Evolutionary conservation across 441 rosid species (phyloP).

Genomic region (Gossypium laxum): DNA sequence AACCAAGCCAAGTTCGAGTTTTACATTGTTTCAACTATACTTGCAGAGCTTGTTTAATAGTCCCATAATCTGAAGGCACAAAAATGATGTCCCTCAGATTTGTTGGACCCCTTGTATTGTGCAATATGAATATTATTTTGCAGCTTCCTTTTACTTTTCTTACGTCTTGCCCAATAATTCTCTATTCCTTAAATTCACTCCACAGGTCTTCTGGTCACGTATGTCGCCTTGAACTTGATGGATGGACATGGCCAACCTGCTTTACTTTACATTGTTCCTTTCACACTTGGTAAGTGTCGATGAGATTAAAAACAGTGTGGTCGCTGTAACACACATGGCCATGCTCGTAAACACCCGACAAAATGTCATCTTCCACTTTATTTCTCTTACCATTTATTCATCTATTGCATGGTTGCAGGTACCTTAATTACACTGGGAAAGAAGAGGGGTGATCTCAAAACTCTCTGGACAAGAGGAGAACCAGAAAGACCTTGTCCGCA

Average conservation of each 20-base stretch:
- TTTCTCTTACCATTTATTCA: neutral
- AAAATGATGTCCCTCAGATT: neutral
- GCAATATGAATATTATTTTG: neutral
- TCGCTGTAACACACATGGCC: neutral
- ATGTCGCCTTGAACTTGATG: constrained; percentile 70
- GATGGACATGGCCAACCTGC: constrained; percentile 83
- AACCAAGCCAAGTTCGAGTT: neutral
- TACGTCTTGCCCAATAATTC: neutral
- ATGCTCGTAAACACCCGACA: neutral
- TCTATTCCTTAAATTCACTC: neutral
- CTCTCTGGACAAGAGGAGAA: constrained; percentile 71
- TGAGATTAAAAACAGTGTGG: neutral
- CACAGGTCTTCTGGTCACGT: constrained; percentile 64
- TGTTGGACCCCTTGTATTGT: neutral
- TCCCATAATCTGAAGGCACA: neutral
- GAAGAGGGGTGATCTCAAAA: constrained; percentile 73
- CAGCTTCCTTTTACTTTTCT: neutral
- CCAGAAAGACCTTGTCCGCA: constrained; percentile 75
- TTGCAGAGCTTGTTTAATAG: neutral
- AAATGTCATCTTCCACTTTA: neutral
- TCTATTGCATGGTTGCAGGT: constrained; percentile 33
- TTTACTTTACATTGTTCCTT: constrained; percentile 67
- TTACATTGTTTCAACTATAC: neutral
- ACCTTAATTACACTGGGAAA: constrained; percentile 64
- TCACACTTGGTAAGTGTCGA: constrained; percentile 52